Base-by-base conservation (phyloP, 1,139 yeast genomes). In the Geotrichum phurueaensis region DNA sequence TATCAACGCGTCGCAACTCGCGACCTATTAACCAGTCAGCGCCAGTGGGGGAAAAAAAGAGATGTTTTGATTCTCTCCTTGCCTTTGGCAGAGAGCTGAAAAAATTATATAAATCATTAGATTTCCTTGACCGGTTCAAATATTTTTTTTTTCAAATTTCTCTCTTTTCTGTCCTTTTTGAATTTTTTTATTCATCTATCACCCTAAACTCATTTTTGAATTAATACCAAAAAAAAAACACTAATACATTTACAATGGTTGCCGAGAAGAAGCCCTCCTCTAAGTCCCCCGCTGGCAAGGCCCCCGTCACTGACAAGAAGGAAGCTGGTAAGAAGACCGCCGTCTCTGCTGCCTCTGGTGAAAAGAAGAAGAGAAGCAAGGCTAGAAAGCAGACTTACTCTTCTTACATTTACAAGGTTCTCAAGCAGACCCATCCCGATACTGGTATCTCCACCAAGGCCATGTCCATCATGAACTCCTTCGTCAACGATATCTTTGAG, bases 391-490 rank as follows among this genome's bases (percentile, higher is more conserved):
- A 94, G 82, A 91, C 99, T 67, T 94, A 92, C 85, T 91, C 97
- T 69, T 91, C 98, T 67, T 94, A 94, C 82, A 94, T 94, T 76
- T 94, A 92, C 95, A 94, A 94, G 82, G 98, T 91, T 71, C 86
- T 92, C 79, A 90, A 92, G 83, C 97, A 94, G 84, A 92, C 99
- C 69, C 97, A 95, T 81, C 97, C 99, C 79, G 98, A 94, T 79
- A 94, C 99, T 67, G 99, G 99, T 91, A 94, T 94, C 77, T 94
- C 99, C 70, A 96, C 92, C 81, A 90, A 91, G 81, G 97, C 99
- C 71, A 94, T 94, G 97, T 91, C 97, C 64, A 94, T 94, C 79
- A 88, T 94, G 95, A 94, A 94, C 89, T 94, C 98, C 60, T 94
- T 94, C 73, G 99, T 94, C 72, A 92, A 92, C 81, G 98, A 92